These are phyloP conservation scores for Globisporangium okanoganense DNA, from an alignment of 352 stramenopile genomes.

Conservation along the genomic window DNA sequence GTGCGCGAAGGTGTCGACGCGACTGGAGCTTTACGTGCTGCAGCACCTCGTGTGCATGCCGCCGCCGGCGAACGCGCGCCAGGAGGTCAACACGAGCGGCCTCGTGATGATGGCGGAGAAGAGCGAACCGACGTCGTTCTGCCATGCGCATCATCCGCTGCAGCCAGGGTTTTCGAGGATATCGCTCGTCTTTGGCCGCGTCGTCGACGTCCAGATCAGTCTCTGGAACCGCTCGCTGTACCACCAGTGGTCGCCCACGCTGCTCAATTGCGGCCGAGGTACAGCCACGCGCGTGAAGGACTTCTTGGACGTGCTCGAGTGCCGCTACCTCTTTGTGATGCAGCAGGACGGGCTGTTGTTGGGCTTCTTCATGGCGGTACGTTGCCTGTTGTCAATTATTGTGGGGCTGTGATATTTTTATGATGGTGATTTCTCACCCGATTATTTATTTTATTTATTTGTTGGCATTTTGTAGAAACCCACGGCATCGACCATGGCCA, in stretches of 20 bases:
- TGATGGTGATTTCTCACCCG: background rate
- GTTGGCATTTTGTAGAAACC: slow-evolving; percentile 18
- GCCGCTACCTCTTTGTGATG: slow-evolving; percentile 66
- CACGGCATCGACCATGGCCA: slow-evolving; percentile 48
- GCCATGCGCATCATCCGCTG: slow-evolving; percentile 6
- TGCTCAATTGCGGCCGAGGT: slow-evolving; percentile 12
- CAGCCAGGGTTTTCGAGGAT: slow-evolving; percentile 33
- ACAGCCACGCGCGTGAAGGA: slow-evolving; percentile 18
- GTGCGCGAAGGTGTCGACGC: slow-evolving; percentile 36
- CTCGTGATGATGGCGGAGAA: slow-evolving; percentile 23
- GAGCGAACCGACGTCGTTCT: slow-evolving; percentile 15
- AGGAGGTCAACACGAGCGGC: slow-evolving; percentile 4
- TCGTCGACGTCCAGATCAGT: slow-evolving; percentile 53
- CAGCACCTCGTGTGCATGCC: slow-evolving; percentile 48
- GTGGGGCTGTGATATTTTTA: background rate
- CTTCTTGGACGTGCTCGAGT: slow-evolving; percentile 37
- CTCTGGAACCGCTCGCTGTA: slow-evolving; percentile 70
- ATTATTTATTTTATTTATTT: background rate
- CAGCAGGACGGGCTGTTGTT: slow-evolving; percentile 57
- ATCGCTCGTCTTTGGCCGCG: slow-evolving; percentile 50
- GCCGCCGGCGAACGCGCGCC: slow-evolving; percentile 15
- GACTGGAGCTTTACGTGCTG: slow-evolving; percentile 47
- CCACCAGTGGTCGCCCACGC: slow-evolving; percentile 26
- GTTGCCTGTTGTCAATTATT: background rate
- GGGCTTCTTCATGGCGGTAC: slow-evolving; percentile 47